Evolutionary conservation across 805 yeast species (phyloP).

Genomic region (Torulaspora quercuum): DNA sequence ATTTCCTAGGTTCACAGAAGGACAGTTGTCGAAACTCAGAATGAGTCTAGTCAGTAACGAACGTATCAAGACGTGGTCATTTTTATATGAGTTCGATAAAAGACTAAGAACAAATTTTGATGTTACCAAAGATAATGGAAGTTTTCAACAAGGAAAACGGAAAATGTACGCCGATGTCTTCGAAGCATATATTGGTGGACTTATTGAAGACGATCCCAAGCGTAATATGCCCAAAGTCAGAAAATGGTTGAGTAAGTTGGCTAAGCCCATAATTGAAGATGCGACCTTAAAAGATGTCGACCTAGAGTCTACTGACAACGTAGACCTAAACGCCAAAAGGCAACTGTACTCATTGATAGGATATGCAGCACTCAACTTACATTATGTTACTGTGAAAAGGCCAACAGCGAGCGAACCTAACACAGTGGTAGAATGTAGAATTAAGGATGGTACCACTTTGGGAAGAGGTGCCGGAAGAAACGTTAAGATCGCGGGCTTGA

Average conservation of each 20-base stretch:
- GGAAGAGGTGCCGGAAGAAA: constrained; percentile 72
- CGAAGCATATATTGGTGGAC: constrained; percentile 91
- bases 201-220: constrained; percentile 52
- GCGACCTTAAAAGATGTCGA: constrained; percentile 22
- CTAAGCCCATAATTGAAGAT: constrained; percentile 43
- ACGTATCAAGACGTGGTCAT: constrained; percentile 66
- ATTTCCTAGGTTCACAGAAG: constrained; percentile 75
- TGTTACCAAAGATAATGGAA: constrained; percentile 22
- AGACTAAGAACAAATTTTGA: constrained; percentile 51
- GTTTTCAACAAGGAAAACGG: constrained; percentile 49
- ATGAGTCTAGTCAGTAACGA: constrained; percentile 69
- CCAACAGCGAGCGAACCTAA: constrained; percentile 38
- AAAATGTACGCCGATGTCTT: constrained; percentile 85
- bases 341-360: constrained; percentile 78
- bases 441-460: constrained; percentile 57
- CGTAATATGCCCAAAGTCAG: constrained; percentile 47
- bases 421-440: constrained; percentile 61
- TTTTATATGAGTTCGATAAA: constrained; percentile 61
- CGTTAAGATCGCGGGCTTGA: constrained; percentile 70
- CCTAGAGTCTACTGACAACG: constrained; percentile 34
- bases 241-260: constrained; percentile 54
- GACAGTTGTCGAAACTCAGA: constrained; percentile 69
- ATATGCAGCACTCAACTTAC: constrained; percentile 60
- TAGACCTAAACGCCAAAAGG: constrained; percentile 69
- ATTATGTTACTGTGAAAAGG: constrained; percentile 46